These are phyloP conservation scores for Talaromyces marneffei DNA, from an alignment of 2,329 filamentous ascomycete species.

Conservation along the genomic window DNA sequence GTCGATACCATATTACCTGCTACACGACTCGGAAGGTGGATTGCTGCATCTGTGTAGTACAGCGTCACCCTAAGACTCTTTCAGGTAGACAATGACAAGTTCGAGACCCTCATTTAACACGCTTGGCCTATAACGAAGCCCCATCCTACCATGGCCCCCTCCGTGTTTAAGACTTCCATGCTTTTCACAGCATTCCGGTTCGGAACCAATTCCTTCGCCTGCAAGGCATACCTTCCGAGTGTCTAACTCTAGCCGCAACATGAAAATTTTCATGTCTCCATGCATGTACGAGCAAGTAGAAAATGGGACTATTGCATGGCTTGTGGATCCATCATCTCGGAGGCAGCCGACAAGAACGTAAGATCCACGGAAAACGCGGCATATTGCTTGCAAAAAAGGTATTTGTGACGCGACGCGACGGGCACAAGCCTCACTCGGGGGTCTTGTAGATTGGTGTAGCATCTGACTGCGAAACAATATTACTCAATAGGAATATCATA, in stretches of 20 bases:
- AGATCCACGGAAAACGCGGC: slow-evolving; percentile 5
- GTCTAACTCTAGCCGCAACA: neutral
- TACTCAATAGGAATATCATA: neutral
- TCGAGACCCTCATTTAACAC: neutral
- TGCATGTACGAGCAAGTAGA: neutral
- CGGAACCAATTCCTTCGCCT: neutral
- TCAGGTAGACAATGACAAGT: neutral
- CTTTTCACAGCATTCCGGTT: neutral
- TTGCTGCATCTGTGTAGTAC: neutral
- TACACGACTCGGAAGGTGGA: neutral
- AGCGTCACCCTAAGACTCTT: too few relatives aligned
- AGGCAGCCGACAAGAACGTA: neutral
- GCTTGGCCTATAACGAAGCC: neutral
- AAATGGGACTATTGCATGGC: neutral
- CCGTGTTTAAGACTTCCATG: neutral
- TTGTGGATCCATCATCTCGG: slow-evolving; percentile 2
- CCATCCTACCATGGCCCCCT: neutral
- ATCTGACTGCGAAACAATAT: neutral
- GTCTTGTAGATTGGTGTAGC: neutral
- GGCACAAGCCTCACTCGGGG: neutral
- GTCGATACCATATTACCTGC: neutral
- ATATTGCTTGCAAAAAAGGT: neutral
- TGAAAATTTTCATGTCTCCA: neutral
- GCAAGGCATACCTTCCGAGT: neutral
- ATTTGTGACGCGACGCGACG: neutral